These are phyloP conservation scores for Somion occarium DNA, from an alignment of 1,284 basidiomycete genomes.

Conservation along the genomic window DNA sequence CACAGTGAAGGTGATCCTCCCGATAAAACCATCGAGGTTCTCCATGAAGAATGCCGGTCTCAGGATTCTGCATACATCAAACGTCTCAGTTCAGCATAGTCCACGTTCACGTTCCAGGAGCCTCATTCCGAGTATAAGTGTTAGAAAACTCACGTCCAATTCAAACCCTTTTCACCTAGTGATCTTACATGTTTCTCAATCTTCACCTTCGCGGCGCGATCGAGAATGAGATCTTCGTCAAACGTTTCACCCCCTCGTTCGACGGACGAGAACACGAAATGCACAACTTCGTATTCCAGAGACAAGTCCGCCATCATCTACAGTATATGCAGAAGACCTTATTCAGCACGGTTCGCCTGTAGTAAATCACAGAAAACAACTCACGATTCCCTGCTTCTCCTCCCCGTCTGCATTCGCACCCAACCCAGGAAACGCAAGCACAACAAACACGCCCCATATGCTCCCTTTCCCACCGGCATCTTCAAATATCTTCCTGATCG, in stretches of 20 bases:
- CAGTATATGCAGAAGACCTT: background rate
- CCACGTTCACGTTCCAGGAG: too few species aligned
- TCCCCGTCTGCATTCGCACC: conserved; percentile 34
- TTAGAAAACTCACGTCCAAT: conserved; percentile 33
- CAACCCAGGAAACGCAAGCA: conserved; percentile 37
- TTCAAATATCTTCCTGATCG: conserved; percentile 32
- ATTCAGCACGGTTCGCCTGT: too few species aligned
- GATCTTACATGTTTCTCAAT: conserved; percentile 35
- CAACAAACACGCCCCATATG: conserved; percentile 36
- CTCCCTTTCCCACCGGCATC: conserved; percentile 30
- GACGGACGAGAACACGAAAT: conserved; percentile 32
- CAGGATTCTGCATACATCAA: conserved; percentile 23
- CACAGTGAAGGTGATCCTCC: conserved; percentile 29
- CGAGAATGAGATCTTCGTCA: conserved; percentile 27
- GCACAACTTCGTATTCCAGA: conserved; percentile 29
- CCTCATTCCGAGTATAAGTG: background rate
- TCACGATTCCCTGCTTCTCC: conserved; percentile 37
- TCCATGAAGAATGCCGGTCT: conserved; percentile 37
- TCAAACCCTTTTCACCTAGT: conserved; percentile 29
- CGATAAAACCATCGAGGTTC: conserved; percentile 34
- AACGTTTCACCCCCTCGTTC: conserved; percentile 32
- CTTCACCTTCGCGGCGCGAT: conserved; percentile 31
- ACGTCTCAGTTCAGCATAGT: background rate
- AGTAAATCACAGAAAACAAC: background rate
- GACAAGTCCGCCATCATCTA: conserved; percentile 33